A percentile compares a stretch with the other conserved stretches of the same genome.
phyloP scores from a whole-genome alignment of 2,329 filamentous ascomycete species.

The Pseudodiploospora longispora region DNA sequence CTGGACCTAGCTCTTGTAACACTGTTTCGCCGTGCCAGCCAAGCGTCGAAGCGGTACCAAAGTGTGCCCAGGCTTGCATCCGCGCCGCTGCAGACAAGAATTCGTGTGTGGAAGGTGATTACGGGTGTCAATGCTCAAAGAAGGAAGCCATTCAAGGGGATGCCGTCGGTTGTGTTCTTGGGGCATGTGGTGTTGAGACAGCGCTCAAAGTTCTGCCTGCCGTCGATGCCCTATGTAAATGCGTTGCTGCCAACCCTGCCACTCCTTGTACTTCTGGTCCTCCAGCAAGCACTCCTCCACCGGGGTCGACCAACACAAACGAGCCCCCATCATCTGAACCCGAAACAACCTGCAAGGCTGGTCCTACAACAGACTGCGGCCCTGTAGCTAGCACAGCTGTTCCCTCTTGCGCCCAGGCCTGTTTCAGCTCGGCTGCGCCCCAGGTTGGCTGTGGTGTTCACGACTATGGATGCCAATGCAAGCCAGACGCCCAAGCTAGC shows the following conservation, averaged over 20 bases:
- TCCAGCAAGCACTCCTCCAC: not conserved
- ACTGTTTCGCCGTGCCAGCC: conserved; percentile 4
- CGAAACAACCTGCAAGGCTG: not conserved
- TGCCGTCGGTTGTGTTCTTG: conserved; percentile 11
- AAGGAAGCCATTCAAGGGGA: conserved; percentile 10
- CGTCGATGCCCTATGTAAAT: conserved; percentile 13
- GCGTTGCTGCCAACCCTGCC: conserved; percentile 12
- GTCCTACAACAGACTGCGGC: conserved; percentile 14
- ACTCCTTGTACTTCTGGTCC: conserved; percentile 9
- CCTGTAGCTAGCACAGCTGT: conserved; percentile 18
- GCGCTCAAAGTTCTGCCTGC: conserved; percentile 9
- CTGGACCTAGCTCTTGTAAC: not conserved
- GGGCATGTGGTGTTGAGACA: conserved; percentile 6
- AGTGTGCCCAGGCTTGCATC: conserved; percentile 11
- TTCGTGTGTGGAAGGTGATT: conserved; percentile 9
- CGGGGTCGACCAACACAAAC: not conserved
- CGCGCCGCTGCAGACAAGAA: conserved; percentile 8
- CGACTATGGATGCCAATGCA: conserved; percentile 22
- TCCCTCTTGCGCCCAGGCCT: conserved; percentile 19
- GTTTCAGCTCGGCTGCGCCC: conserved; percentile 19
- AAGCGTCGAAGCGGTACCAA: conserved; percentile 8
- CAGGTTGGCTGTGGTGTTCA: conserved; percentile 17
- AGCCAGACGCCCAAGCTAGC: conserved; percentile 13
- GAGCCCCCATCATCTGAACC: not conserved
- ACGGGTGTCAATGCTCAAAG: conserved; percentile 11